These are phyloP conservation scores for Podosphaera xanthii DNA, from an alignment of 2,329 filamentous ascomycete genomes.

Conservation along the genomic window DNA sequence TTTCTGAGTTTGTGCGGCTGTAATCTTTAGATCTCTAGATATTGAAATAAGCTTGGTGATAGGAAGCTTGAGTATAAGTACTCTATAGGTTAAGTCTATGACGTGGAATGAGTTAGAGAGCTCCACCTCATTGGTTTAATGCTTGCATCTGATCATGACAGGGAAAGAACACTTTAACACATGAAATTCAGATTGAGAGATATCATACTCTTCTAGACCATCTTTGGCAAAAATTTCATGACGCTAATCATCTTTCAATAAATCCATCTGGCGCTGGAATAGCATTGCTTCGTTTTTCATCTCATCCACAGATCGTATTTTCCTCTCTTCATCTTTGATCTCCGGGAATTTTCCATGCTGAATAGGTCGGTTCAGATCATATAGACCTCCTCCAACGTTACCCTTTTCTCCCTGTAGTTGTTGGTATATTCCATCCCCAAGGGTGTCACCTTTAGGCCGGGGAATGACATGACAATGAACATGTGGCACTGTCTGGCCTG, in stretches of 20 bases:
- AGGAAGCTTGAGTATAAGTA: not conserved
- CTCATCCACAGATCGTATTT: constrained; percentile 43
- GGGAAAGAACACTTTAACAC: not conserved
- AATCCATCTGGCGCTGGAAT: constrained; percentile 13
- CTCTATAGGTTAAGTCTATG: not conserved
- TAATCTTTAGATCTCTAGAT: not conserved
- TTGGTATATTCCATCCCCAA: constrained; percentile 58
- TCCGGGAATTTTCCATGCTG: constrained; percentile 37
- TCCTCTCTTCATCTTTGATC: constrained; percentile 48
- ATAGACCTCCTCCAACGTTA: constrained; percentile 51
- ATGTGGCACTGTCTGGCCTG: constrained; percentile 84
- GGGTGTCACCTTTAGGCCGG: constrained; percentile 27
- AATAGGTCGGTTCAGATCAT: constrained; percentile 28
- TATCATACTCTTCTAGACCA: not conserved
- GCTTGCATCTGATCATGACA: not conserved
- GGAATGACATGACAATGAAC: constrained; percentile 87
- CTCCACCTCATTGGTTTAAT: not conserved
- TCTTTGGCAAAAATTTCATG: not conserved
- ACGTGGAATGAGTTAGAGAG: not conserved
- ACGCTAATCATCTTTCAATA: constrained; percentile 1
- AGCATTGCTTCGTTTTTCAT: constrained; percentile 56
- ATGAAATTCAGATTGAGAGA: not conserved
- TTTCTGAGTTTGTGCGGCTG: not conserved
- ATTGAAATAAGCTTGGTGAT: not conserved
- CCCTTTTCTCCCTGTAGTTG: constrained; percentile 68